Conservation (phyloP, 352 stramenopile genomes). For the Pythium dissotocum region DNA sequence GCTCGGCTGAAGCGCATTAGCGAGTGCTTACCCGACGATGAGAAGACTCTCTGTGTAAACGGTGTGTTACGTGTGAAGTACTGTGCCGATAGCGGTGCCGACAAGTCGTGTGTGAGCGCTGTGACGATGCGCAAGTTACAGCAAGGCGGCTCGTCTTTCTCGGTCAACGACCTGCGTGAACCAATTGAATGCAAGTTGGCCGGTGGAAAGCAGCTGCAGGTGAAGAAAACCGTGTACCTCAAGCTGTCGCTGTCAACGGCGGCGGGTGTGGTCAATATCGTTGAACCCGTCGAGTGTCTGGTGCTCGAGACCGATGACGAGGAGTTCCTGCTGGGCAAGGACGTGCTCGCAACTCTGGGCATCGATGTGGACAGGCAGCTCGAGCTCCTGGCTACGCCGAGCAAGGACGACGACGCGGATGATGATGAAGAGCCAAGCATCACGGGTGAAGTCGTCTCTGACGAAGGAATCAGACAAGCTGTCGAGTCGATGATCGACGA, state of each 20-base stretch:
- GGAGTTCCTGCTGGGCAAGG: slow-evolving; percentile 2
- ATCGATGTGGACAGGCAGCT: slow-evolving; percentile 19
- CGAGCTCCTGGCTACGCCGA: too few species aligned
- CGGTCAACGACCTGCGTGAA: not conserved
- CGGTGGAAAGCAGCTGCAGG: not conserved
- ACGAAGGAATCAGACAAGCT: too few species aligned
- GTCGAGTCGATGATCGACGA: too few species aligned
- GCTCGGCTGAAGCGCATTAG: not conserved
- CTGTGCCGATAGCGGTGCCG: slow-evolving; percentile 9
- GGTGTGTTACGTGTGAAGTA: not conserved
- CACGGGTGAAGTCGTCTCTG: too few species aligned
- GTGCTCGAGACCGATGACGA: slow-evolving; percentile 2
- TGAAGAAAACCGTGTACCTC: not conserved
- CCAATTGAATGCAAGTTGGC: slow-evolving; percentile 4
- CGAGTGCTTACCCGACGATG: not conserved
- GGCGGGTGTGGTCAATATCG: slow-evolving; percentile 1
- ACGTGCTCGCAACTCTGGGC: slow-evolving; percentile 1
- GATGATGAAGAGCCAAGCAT: too few species aligned
- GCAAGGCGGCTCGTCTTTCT: not conserved
- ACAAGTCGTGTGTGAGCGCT: not conserved
- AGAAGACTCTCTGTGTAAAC: not conserved
- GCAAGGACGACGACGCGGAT: too few species aligned
- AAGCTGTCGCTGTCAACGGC: not conserved
- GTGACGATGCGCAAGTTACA: not conserved
- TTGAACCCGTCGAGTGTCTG: slow-evolving; percentile 2